Base-by-base conservation (phyloP, 179 eudicot genomes). In the Drosera spatulata region DNA sequence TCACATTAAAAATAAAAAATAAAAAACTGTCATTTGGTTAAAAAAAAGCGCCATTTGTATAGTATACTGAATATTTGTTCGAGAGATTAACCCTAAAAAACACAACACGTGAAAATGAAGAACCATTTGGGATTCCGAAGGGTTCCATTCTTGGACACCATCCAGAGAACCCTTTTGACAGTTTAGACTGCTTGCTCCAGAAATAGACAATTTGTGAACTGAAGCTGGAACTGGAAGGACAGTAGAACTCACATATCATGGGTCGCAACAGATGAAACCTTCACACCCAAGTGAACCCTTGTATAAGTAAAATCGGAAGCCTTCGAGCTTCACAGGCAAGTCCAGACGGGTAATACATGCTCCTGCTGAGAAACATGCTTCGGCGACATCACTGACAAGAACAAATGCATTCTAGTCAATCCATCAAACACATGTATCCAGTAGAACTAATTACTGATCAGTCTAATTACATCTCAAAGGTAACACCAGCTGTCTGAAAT, bases 321-420 rank as follows among this genome's bases (percentile, higher is more conserved):
- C 55, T 65, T 79, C 58, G 70, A 70, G 61, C 76, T 75, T 90
- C 90, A 85, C 54, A 81, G 78, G 69, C 72, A 77, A 66, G 78
- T 63, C 97, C 96, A 89, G 56, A 79, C 63, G 33, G 99, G 95
- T 64, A 93, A 74, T 61, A 89, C 82, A 77, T 81, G 87, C 74
- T 93, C 99, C 76, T 78, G 77, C 13, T 15, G 63, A 15, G 97
- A 85, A 46, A 89, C 84, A 77, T 73, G 78, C 63, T 82, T 75
- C 39, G 95, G 81, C 49, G 85, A 73, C 69, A 93, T 84, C 75
- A 86, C 99, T 93, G 81, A 54, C 54, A 77, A 65, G 55, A 64
- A 33, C 38, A 41, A 33, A 47, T 22, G 61, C 55, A 64, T 44
- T 55, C 39, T 56, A 48, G 68, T 64, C 68, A 56, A 64, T 56